A percentile compares a stretch with the other conserved stretches of the same genome.
These are phyloP conservation scores for Glomus cerebriforme DNA, from an alignment of 192 early-diverging fungal species.

Conservation along the genomic window DNA sequence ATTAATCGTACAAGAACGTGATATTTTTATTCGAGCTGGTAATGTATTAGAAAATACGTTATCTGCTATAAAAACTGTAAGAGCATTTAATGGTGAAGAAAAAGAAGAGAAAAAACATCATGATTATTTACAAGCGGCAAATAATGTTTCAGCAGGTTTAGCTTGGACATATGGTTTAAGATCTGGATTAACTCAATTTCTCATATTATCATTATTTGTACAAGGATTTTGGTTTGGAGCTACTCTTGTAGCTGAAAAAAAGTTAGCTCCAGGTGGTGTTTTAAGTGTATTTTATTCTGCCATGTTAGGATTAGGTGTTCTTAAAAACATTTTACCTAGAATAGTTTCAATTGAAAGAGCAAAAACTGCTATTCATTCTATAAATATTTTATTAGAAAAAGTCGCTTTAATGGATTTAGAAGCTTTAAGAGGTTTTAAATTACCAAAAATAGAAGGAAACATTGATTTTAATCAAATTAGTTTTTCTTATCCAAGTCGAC, in stretches of 20 bases:
- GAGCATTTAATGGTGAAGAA: conserved; percentile 26
- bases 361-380: conserved; percentile 11
- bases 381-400: conserved; percentile 26
- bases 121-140: neutral
- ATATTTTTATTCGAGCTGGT: conserved; percentile 26
- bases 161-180: conserved; percentile 15
- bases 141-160: conserved; percentile 2
- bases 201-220: conserved; percentile 32
- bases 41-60: conserved; percentile 24
- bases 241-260: conserved; percentile 2
- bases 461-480: conserved; percentile 27
- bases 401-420: conserved; percentile 24
- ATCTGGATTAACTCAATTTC: conserved; percentile 17
- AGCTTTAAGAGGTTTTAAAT: conserved; percentile 28
- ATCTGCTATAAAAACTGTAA: conserved; percentile 22
- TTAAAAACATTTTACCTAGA: conserved; percentile 7
- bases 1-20: conserved; percentile 12
- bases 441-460: conserved; percentile 17
- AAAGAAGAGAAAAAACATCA: conserved; percentile 28
- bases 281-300: conserved; percentile 20
- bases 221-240: conserved; percentile 32
- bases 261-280: conserved; percentile 10
- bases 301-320: neutral
- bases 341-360: neutral
- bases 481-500: conserved; percentile 30